Evolutionary conservation across 2,329 filamentous ascomycete genomes (phyloP), one percentile per base, ranked within the genome.

Genomic region (Chrysoporthe cubensis): DNA sequence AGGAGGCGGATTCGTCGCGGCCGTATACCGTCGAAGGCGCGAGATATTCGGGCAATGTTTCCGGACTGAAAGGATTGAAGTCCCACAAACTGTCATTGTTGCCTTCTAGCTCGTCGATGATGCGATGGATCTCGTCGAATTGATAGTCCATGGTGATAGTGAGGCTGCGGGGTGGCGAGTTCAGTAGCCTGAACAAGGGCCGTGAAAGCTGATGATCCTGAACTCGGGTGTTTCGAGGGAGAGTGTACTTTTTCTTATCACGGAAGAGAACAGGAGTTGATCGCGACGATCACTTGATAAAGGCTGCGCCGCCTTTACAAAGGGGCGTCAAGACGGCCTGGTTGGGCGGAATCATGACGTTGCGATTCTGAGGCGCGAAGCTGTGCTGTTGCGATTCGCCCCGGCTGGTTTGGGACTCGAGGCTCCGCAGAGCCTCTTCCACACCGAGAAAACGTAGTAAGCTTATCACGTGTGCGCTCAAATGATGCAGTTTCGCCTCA

Each of bases 41-140:
- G 6, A 46, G 42, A 8, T 61, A 32, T 16, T 14, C 5, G 21
- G 11, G 21, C 42, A 32, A 2, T 11, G 5, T 9, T n/a, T 8
- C 58, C 21, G 40, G 2, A n/a, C 26, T 14, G 21, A 46, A 44
- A 2, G 21, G 11, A 2, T 21, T 44, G 11, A 7, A 26, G 26
- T 3, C 14, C 21, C 16, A 43, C n/a, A 46, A 16, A n/a, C 18
- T 16, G 18, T 26, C 13, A 42, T 37, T 16, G 44, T 18, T 21
- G 26, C 18, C 26, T 21, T 63, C 43, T 8, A 52, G 37, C 43
- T 6, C 43, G 21, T 11, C 13, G 61, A 52, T 52, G 46, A 50
- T 34, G 32, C 18, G 14, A 11, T 52, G 13, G 61, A 50, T 63
- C 44, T 63, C 44, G 1, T 52, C 61, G 61, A 54, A 42, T 13